Evolutionary conservation across 129 eudicot genomes (phyloP), one percentile per base, ranked within the genome.

Genomic region (Saussurea involucrata): DNA sequence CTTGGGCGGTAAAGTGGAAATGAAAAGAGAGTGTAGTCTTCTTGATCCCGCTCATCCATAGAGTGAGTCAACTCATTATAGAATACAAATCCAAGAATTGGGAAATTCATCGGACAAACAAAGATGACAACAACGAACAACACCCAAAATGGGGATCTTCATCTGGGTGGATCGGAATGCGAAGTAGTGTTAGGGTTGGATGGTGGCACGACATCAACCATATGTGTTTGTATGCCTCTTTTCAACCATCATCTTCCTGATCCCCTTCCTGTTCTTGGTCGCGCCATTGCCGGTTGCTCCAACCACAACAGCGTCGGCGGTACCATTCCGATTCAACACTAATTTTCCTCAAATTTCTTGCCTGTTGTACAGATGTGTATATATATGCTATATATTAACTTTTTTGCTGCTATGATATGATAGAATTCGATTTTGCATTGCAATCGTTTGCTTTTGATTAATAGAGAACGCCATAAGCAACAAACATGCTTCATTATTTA

Each of bases 301-400:
- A 92, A 92, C 27, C 86, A 85, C 84, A 92, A 92, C 85, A 92
- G 97, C 76, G 88, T 92, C 57, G 97, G 97, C 86, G 97, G 97
- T 92, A 85, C 7, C 27, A 15, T 13, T 74, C 25, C 28, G 28
- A 60, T 55, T 5, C 0, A n/a, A 58, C 57, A 31, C 46, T 0
- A 17, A 42, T 44, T 44, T 44, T 44, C 6, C 18, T 12, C n/a
- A 44, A 3, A 13, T 44, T 12, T 44, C n/a, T 10, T 37, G n/a
- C n/a, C n/a, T n/a, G n/a, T n/a, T n/a, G n/a, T n/a, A n/a, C n/a
- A n/a, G n/a, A n/a, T n/a, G n/a, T n/a, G n/a, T n/a, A n/a, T n/a
- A n/a, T n/a, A n/a, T n/a, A n/a, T n/a, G n/a, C n/a, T n/a, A n/a
- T n/a, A n/a, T n/a, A n/a, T n/a, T n/a, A n/a, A n/a, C 57, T 13